Base-by-base conservation (phyloP, 2,329 filamentous ascomycete genomes). In the Pseudogymnoascus sp. region DNA sequence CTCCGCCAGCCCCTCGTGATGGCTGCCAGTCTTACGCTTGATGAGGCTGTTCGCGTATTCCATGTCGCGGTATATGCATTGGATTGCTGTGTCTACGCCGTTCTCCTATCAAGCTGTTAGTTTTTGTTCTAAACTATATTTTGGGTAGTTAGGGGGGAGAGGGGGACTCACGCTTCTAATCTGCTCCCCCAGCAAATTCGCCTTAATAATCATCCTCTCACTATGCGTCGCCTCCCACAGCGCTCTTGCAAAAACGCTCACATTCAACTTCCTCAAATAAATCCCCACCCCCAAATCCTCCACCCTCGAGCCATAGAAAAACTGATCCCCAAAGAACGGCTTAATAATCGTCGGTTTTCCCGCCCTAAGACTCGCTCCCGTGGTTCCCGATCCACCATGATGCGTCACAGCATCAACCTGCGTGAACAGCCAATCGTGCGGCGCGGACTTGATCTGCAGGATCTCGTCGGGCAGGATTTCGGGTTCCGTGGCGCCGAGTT, bases 271-370 rank as follows among this genome's bases (percentile, higher is more conserved):
- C 78, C 89, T 92, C 68, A 99, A 80, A 70, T 87, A 90, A 17
- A 96, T 86, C 0, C 94, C 94, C 1, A 97, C 94, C 0, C 94
- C 93, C 5, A 99, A 79, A 70, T 97, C 93, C 73, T 97, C 92
- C 1, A 97, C 89, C 3, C 94, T 83, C 31, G 81, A 84, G 5
- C 92, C 94, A 69, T 96, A 97, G 79, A 99, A 99, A 79, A 89
- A 97, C 72, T 99, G 94, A 69, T 99, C 94, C 4, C 94, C 94
- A 71, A 99, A 99, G 78, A 97, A 99, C 0, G 94, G 94, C 64
- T 93, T 90, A 71, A 97, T 89, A 65, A 99, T 92, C 0, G 94
- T 97, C 0, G 94, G 94, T 4, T 96, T 84, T 1, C 94, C 94
- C 0, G 92, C 92, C 60, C 94, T 83, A 58, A 99, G 78, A 73